Evolutionary conservation across 2,329 filamentous ascomycete genomes (phyloP).

Genomic region (Aspergillus novoparasiticus): DNA sequence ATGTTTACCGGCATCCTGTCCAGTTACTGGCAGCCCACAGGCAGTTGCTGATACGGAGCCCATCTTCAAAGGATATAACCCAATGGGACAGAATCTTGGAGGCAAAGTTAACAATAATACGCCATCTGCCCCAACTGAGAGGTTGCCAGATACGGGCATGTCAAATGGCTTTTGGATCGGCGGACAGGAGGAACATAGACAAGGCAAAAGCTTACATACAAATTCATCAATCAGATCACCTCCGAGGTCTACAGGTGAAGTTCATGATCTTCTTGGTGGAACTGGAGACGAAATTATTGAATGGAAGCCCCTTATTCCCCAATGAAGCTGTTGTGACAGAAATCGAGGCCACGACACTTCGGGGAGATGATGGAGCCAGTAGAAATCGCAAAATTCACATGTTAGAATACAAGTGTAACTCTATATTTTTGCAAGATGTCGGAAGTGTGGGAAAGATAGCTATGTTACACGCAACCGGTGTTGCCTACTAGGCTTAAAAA

Average conservation of each 20-base stretch:
- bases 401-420: constrained; percentile 1
- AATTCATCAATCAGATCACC: neutral
- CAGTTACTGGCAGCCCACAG: neutral
- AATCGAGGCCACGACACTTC: too few relatives aligned
- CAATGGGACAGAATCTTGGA: neutral
- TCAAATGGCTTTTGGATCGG: neutral
- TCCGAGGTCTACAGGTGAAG: neutral
- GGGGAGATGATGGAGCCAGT: neutral
- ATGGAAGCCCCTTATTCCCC: constrained; percentile 37
- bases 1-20: neutral
- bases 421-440: neutral
- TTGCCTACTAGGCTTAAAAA: neutral
- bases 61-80: neutral
- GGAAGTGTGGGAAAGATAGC: neutral
- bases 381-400: neutral
- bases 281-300: constrained; percentile 23
- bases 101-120: neutral
- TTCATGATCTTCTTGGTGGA: constrained; percentile 29
- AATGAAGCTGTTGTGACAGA: constrained; percentile 10
- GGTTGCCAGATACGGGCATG: neutral
- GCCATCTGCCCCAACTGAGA: neutral
- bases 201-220: neutral
- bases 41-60: neutral
- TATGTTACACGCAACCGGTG: neutral
- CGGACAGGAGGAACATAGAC: neutral